Evolutionary conservation across 2,329 filamentous ascomycete genomes (phyloP).

Genomic region (Arthrobotrys conoides): DNA sequence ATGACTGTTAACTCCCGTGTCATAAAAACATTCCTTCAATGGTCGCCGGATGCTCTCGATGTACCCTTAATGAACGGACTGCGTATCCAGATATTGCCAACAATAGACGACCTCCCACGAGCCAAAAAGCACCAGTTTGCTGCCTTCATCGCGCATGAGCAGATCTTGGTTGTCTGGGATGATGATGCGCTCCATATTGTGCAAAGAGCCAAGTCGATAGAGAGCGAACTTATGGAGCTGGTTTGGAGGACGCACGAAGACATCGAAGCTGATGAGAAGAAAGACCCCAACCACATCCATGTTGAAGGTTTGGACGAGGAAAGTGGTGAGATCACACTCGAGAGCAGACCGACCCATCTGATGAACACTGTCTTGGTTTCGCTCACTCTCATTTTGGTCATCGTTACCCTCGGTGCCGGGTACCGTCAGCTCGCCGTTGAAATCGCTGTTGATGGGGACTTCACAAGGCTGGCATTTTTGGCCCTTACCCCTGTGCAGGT

Average conservation of each 20-base stretch:
- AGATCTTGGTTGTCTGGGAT: conserved; percentile 84
- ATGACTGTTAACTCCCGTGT: conserved; percentile 86
- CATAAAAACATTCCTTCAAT: conserved; percentile 82
- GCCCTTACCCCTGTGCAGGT: conserved; percentile 79
- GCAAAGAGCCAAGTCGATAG: conserved; percentile 78
- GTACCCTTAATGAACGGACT: conserved; percentile 83
- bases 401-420: conserved; percentile 77
- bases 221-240: conserved; percentile 82
- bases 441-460: conserved; percentile 76
- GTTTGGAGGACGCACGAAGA: conserved; percentile 77
- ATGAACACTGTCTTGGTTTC: conserved; percentile 79
- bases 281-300: conserved; percentile 65
- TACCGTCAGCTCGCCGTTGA: conserved; percentile 79
- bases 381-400: conserved; percentile 77
- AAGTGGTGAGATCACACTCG: conserved; percentile 76
- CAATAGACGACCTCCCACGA: conserved; percentile 77
- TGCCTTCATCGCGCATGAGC: conserved; percentile 80
- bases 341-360: conserved; percentile 77
- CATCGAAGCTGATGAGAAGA: conserved; percentile 72
- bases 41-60: conserved; percentile 79
- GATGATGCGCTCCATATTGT: conserved; percentile 81
- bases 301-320: conserved; percentile 79
- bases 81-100: conserved; percentile 81
- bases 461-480: conserved; percentile 76
- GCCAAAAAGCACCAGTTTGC: conserved; percentile 85